Evolutionary conservation across 2,329 filamentous ascomycete genomes (phyloP), one percentile per base, ranked within the genome.

Genomic region (Paecilomyces formosus): DNA sequence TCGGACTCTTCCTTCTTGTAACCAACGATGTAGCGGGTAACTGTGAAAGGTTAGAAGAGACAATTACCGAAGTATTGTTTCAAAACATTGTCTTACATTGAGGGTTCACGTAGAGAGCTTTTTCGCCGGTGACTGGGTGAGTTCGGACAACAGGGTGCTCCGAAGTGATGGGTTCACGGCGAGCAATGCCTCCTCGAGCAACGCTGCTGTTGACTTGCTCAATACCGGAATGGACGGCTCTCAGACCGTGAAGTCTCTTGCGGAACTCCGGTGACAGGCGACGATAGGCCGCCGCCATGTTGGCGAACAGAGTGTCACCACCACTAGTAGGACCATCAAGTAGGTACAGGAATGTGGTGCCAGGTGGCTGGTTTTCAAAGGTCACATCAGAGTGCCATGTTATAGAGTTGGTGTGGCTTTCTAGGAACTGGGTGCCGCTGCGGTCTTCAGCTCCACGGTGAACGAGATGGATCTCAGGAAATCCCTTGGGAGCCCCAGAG

Each of bases 321-420:
- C 92, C 92, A 0, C 85, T 87, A 45, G 84, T 80, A 1, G 92
- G 92, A 52, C 84, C 87, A 69, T 96, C 91, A n/a, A 97, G 82
- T 55, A 92, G 81, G 70, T 95, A 96, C 35, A 96, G 75, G 75
- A 96, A 95, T 0, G 92, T 96, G 0, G 91, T 96, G 30, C 91
- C 90, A 0, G 92, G 91, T 1, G 92, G 91, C 75, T 97, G 92
- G 64, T 84, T 78, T 77, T 96, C 92, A 70, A 95, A 96, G 0
- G 88, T 89, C 1, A 96, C 87, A 65, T 96, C 92, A 0, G 87
- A 89, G 76, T 96, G 92, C 91, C 91, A 96, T 7, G 90, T 90
- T 1, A 95, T 86, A 0, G 87, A 89, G 74, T 87, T 93, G 3
- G 89, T 92, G 22, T 88, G 83, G 53, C 84, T 83, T 57, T 82